Conservation (phyloP, 805 yeast genomes). For the Candida coquimbonensis region DNA sequence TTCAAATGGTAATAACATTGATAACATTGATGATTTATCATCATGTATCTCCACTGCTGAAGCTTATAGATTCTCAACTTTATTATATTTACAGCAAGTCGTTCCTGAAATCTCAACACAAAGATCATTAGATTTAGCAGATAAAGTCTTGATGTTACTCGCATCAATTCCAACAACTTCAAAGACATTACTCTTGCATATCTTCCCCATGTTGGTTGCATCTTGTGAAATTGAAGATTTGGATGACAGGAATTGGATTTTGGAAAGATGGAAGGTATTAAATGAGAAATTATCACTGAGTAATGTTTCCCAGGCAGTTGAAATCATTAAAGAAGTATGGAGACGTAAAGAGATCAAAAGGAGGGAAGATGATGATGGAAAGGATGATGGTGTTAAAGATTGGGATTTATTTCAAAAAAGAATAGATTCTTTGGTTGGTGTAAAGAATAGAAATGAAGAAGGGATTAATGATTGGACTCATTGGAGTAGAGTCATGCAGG, state of each 20-base stretch:
- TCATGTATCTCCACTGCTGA: conserved; percentile 66
- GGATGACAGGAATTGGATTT: conserved; percentile 58
- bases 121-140: conserved; percentile 49
- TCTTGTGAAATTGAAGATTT: conserved; percentile 57
- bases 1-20: conserved; percentile 9
- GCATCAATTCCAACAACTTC: conserved; percentile 59
- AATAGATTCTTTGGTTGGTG: conserved; percentile 17
- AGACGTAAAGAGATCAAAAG: conserved; percentile 39
- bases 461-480: conserved; percentile 47
- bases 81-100: conserved; percentile 59
- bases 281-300: conserved; percentile 56
- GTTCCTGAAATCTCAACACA: conserved; percentile 61
- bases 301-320: conserved; percentile 56
- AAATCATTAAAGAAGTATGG: conserved; percentile 71
- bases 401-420: conserved; percentile 21
- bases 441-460: conserved; percentile 26
- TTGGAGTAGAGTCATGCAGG: conserved; percentile 66
- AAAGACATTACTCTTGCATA: conserved; percentile 50
- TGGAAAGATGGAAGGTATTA: conserved; percentile 48
- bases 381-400: not conserved
- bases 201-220: conserved; percentile 57
- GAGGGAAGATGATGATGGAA: not conserved
- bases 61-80: conserved; percentile 54
- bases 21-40: conserved; percentile 38
- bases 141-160: conserved; percentile 48